phyloP scores from a whole-genome alignment of 2,329 filamentous ascomycete genomes.

The Alternaria triticina region DNA sequence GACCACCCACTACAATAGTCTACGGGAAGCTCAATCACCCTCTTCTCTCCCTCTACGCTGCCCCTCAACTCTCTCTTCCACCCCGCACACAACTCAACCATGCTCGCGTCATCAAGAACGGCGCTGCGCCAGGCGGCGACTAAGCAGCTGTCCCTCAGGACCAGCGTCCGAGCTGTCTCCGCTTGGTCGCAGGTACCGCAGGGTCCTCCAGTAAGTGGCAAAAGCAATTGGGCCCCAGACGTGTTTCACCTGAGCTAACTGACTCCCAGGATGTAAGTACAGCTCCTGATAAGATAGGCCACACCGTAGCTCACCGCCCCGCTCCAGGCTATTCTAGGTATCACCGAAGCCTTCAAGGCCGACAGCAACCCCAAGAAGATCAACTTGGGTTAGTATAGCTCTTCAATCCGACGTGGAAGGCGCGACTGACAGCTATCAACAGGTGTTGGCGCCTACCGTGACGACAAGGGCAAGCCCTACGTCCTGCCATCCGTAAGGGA shows the following conservation, averaged over 20 bases:
- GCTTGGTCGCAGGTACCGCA: constrained; percentile 92
- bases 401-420: neutral
- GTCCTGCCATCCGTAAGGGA: constrained; percentile 91
- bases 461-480: constrained; percentile 97
- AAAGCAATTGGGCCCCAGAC: constrained; percentile 15
- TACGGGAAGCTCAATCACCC: constrained; percentile 13
- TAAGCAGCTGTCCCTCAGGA: constrained; percentile 42
- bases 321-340: constrained; percentile 77
- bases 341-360: constrained; percentile 99
- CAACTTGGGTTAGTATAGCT: constrained; percentile 75
- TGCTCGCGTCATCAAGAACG: constrained; percentile 48
- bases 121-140: constrained; percentile 47
- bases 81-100: constrained; percentile 25
- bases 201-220: constrained; percentile 82
- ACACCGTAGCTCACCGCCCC: constrained; percentile 26
- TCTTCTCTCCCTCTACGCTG: constrained; percentile 11
- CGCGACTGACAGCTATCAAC: constrained; percentile 26
- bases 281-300: neutral
- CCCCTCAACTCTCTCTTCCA: constrained; percentile 8
- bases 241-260: constrained; percentile 23
- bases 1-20: constrained; percentile 27
- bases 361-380: constrained; percentile 95
- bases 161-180: constrained; percentile 69
- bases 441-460: constrained; percentile 97
- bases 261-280: constrained; percentile 45